phyloP scores from a whole-genome alignment of 768 basidiomycete species.

The Lentinula sp. region DNA sequence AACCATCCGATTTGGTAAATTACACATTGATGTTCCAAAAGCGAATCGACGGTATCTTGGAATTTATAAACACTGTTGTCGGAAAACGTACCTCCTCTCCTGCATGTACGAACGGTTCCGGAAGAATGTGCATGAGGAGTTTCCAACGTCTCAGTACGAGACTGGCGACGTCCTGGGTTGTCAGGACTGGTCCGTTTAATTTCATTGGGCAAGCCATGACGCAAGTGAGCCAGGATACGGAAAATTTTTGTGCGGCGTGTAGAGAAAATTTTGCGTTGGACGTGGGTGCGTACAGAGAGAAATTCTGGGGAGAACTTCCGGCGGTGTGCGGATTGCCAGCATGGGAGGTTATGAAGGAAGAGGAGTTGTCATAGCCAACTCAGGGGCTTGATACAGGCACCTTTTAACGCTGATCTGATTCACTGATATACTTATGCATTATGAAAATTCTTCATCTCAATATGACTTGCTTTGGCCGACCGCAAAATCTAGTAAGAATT shows the following conservation, averaged over 20 bases:
- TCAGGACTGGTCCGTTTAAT: conserved; percentile 47
- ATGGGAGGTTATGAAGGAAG: conserved; percentile 36
- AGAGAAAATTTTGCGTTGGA: conserved; percentile 35
- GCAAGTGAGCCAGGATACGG: conserved; percentile 28
- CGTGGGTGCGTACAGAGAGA: conserved; percentile 27
- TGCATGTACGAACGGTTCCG: conserved; percentile 21
- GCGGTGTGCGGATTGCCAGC: conserved; percentile 34
- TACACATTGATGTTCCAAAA: conserved; percentile 57
- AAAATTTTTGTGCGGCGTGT: conserved; percentile 37
- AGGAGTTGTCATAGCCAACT: conserved; percentile 18
- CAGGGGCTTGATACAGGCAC: neutral
- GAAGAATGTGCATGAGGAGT: conserved; percentile 27
- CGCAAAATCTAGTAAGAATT: no score
- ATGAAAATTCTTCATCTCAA: no score
- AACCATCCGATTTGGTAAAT: conserved; percentile 33
- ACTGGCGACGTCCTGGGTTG: conserved; percentile 40
- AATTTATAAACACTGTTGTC: conserved; percentile 41
- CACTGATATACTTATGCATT: no score
- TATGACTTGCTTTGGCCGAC: no score
- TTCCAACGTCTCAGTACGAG: conserved; percentile 37
- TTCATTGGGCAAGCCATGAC: conserved; percentile 44
- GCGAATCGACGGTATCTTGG: conserved; percentile 38
- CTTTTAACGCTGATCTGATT: no score
- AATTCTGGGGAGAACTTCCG: conserved; percentile 45
- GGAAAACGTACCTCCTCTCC: conserved; percentile 20